Evolutionary conservation across 2,329 filamentous ascomycete genomes (phyloP), one percentile per base, ranked within the genome.

Genomic region (Ramichloridium luteum): DNA sequence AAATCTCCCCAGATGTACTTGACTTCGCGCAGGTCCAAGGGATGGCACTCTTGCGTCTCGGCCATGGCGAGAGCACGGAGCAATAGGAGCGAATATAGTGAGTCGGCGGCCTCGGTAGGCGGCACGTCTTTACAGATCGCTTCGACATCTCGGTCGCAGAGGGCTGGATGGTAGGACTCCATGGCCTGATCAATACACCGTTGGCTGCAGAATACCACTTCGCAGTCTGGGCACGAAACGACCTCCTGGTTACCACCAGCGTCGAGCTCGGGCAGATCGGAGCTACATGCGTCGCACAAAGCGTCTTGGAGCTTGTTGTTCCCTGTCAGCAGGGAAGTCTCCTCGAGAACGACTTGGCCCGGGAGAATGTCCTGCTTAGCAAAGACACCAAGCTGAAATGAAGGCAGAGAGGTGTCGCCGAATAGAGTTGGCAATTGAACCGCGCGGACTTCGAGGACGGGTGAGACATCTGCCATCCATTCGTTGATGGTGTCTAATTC

Each of bases 241-340:
- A 47, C 39, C 2, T 39, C 35, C 3, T 38, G 34, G 15, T 40
- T 38, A 13, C 38, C 46, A 4, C 43, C 35, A 10, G 45, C 49
- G 27, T 38, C 41, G 4, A 54, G 36, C 15, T 45, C 43, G 1
- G 80, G 81, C 4, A 92, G 67, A 14, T 74, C 72, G 5, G 70
- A 67, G 47, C 84, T 84, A 55, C 88, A 96, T 10, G 85, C 85
- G 56, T 96, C 88, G 56, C 88, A 96, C 16, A 88, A 70, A 4
- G 80, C 68, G 40, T 93, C 85, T 51, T 92, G 84, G 9, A 90
- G 70, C 16, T 84, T 76, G 52, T 90, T 90, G 46, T 88, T 90
- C 27, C 83, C 86, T 2, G 86, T 93, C 25, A 98, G 63, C 5
- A 93, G 69, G 6, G 85, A 90, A 38, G 79, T 81, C 51, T 98